phyloP scores from a whole-genome alignment of 75 land plant genomes.

The Chamaecyparis obtusa region DNA sequence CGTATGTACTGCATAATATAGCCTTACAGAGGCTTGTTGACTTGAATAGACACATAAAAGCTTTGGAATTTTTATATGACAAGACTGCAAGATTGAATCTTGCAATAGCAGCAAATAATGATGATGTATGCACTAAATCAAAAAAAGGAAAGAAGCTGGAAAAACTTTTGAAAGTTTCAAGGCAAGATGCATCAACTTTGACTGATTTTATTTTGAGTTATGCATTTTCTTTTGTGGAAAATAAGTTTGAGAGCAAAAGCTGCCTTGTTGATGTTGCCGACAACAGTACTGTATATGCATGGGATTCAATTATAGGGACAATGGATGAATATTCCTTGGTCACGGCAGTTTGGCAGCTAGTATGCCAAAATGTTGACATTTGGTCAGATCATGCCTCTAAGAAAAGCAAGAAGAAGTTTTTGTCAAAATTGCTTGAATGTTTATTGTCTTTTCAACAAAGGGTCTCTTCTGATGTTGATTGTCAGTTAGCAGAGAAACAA shows the following conservation, averaged over 20 bases:
- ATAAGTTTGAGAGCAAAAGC: constrained; percentile 5
- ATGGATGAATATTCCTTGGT: constrained; percentile 37
- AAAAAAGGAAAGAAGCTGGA: constrained; percentile 34
- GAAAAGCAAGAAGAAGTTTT: constrained; percentile 40
- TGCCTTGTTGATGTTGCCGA: constrained; percentile 12
- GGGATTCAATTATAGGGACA: constrained; percentile 38
- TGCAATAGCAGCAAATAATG: constrained; percentile 15
- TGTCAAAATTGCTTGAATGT: constrained; percentile 31
- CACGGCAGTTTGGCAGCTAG: constrained; percentile 54
- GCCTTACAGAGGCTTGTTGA: constrained; percentile 75
- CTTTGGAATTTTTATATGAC: constrained; percentile 47
- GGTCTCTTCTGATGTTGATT: background rate
- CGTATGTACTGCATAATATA: constrained; percentile 47
- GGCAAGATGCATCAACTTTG: constrained; percentile 54
- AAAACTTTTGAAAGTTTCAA: constrained; percentile 22
- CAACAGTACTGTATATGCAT: constrained; percentile 13
- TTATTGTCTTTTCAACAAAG: constrained; percentile 14
- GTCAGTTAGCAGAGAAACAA: background rate
- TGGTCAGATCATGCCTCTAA: constrained; percentile 63
- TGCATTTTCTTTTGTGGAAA: constrained; percentile 11
- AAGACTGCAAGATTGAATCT: constrained; percentile 1
- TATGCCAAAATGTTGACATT: constrained; percentile 67
- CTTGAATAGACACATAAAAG: constrained; percentile 55
- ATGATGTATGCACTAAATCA: constrained; percentile 3
- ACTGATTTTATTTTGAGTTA: constrained; percentile 33